Evolutionary conservation across 257 asterid genomes (phyloP), one percentile per base, ranked within the genome.

Genomic region (Salvia rosmarinus): DNA sequence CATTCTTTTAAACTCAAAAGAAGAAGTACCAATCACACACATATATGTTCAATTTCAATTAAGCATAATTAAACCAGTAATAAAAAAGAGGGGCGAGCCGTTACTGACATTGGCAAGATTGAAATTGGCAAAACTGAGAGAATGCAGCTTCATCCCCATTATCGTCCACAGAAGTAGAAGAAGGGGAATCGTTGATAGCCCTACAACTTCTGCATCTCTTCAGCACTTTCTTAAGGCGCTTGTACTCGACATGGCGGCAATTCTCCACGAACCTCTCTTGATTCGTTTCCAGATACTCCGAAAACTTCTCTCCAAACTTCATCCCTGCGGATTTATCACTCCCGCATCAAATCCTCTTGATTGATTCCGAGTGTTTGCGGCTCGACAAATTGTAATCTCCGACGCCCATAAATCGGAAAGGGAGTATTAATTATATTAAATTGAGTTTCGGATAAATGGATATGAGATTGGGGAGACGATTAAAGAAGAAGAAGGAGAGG

Each of bases 241-340:
- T 89, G 84, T 91, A 91, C 76, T 87, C 96, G 5, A 91, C 90
- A 65, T 91, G 86, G 35, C 90, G 68, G 35, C 78, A 86, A 35
- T 85, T 82, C 50, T 78, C 82, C 73, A 86, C 60, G 37, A 77
- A 78, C 40, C 86, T 79, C 82, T 85, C 95, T 55, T 83, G 76
- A 68, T 83, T 85, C 71, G 90, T 81, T 73, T 89, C 85, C 17
- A 86, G 44, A 81, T 82, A 91, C 79, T 86, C 96, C 10, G 78
- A 77, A 57, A 87, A 91, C 14, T 89, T 83, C 73, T 87, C 95
- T 75, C 98, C 98, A 71, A 91, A 91, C 80, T 91, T 91, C 98
- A 90, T 90, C 78, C 66, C 57, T 57, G 50, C 67, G 19, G 54
- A 49, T 35, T 43, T 28, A 12, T 67, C 17, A 20, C 68, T 70